Percentiles rank a stretch among this genome's conserved stretches.
These are phyloP conservation scores for Oryza meridionalis DNA, from an alignment of 176 grass and related monocot species.

Conservation along the genomic window DNA sequence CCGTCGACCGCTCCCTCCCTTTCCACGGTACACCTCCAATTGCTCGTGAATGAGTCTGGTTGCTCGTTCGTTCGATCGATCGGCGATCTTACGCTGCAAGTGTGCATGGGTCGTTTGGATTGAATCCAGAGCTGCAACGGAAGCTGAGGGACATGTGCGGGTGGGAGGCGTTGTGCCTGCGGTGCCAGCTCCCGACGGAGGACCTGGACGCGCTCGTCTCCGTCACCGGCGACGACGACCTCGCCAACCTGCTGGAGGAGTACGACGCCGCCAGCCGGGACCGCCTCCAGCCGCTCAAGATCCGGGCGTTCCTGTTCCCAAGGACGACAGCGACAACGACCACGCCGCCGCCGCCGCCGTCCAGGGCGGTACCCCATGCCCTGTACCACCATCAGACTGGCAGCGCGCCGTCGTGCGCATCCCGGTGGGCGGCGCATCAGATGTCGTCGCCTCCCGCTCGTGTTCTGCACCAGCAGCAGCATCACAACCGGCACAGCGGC, in stretches of 20 bases:
- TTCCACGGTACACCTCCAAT: constrained; percentile 49
- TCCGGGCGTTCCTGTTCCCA: constrained; percentile 70
- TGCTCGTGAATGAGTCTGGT: background rate
- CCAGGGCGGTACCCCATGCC: background rate
- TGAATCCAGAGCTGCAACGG: constrained; percentile 55
- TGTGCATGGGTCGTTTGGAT: background rate
- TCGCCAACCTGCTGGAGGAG: constrained; percentile 62
- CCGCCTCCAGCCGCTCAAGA: constrained; percentile 47
- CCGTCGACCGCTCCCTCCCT: constrained; percentile 50
- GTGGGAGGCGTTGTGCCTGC: constrained; percentile 45
- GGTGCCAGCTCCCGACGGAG: constrained; percentile 86
- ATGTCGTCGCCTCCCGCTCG: constrained; percentile 21
- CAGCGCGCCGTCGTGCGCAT: background rate
- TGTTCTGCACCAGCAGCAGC: constrained; percentile 2
- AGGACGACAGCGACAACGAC: background rate
- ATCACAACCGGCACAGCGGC: background rate
- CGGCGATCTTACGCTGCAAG: background rate
- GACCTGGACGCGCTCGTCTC: constrained; percentile 87
- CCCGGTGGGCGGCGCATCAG: constrained; percentile 33
- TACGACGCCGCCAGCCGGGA: constrained; percentile 58
- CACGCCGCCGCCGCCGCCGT: background rate
- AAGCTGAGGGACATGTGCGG: constrained; percentile 76
- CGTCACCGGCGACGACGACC: constrained; percentile 68
- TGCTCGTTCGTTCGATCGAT: background rate
- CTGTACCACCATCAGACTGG: background rate